phyloP scores from a whole-genome alignment of 331 rosid genomes.

The Cydonia oblonga region DNA sequence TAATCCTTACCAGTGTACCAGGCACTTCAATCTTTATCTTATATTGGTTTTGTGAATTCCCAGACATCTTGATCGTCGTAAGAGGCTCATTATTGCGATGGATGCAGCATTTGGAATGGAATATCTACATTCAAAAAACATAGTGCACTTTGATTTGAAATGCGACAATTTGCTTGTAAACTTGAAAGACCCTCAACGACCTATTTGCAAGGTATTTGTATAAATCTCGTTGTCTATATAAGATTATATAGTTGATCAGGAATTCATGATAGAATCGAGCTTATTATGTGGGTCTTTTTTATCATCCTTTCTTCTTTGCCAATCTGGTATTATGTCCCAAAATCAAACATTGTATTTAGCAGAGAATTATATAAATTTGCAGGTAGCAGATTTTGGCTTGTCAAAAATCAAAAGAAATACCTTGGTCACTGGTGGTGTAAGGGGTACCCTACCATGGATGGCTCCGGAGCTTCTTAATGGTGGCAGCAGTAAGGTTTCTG shows the following conservation, averaged over 20 bases:
- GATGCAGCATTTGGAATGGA: constrained; percentile 98
- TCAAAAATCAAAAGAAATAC: constrained; percentile 45
- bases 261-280: not conserved
- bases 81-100: constrained; percentile 61
- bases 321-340: not conserved
- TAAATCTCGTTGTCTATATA: not conserved
- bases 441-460: constrained; percentile 58
- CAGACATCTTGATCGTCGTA: constrained; percentile 39
- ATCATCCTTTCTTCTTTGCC: not conserved
- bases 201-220: constrained; percentile 73
- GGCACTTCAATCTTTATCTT: not conserved
- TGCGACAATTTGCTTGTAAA: constrained; percentile 91
- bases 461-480: constrained; percentile 50
- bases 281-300: not conserved
- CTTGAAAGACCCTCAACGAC: constrained; percentile 69
- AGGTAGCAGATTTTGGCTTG: constrained; percentile 50
- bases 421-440: constrained; percentile 45
- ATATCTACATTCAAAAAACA: constrained; percentile 82
- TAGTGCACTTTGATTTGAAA: constrained; percentile 88
- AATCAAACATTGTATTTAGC: not conserved
- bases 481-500: constrained; percentile 45
- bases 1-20: not conserved
- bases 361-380: constrained; percentile 3
- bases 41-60: not conserved
- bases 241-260: not conserved